Evolutionary conservation across 2,329 filamentous ascomycete species (phyloP), one percentile per base, ranked within the genome.

Genomic region (Colletotrichum viniferum): DNA sequence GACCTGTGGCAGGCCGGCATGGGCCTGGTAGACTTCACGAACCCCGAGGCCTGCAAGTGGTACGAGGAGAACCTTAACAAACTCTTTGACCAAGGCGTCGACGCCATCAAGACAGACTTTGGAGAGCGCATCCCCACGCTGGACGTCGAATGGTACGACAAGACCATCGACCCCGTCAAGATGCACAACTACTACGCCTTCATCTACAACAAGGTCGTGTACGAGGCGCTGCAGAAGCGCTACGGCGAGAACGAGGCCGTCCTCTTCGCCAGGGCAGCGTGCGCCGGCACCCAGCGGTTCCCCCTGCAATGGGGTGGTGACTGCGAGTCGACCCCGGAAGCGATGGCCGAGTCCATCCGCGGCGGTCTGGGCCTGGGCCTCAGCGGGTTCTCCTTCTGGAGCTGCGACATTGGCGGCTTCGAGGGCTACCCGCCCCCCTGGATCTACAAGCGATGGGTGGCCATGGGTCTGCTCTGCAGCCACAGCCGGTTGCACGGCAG

Each of bases 181-280:
- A 95, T 95, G 93, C 94, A 95, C 85, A 95, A 95, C 83, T 95
- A 91, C 85, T 95, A 95, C 82, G 88, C 93, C n/a, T 93, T 93
- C 80, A 83, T 92, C 4, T 95, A 94, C 86, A 95, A 95, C 87
- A 90, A 92, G 78, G 83, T 91, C 71, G 93, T 94, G 9, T 94
- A 93, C 81, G 90, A 93, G 79, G 88, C 92, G 2, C 86, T 95
- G 14, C 89, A 92, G 80, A 85, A 85, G 72, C 85, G 88, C n/a
- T 87, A 85, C 78, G 88, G 84, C 77, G 84, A 78, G 79, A 87
- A 81, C 79, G 89, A 92, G 76, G 90, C 93, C 55, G 88, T 95
- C 2, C 84, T 90, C 14, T 95, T 94, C 80, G 93, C 93, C 2
- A 89, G 94, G 30, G 87, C 91, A 52, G 92, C 93, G 21, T 91